Base-by-base conservation (phyloP, 2,329 filamentous ascomycete species). In the Fusarium drepaniforme region DNA sequence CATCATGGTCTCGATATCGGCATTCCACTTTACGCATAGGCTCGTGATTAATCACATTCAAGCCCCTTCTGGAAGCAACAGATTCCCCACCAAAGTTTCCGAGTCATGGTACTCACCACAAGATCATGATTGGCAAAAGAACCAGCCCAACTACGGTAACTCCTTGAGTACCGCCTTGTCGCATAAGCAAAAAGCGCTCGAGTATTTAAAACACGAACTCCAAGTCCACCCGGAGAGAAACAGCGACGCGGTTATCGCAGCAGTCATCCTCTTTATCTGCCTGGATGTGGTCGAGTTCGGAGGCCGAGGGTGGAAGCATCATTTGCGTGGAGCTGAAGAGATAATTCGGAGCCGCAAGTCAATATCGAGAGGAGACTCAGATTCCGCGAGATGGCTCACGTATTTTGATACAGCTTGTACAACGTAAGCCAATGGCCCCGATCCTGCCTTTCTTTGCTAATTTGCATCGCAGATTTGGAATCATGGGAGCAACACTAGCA, bases 341-440 rank as follows among this genome's bases (percentile, higher is more conserved):
- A 33, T 71, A 5, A 37, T 71, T n/a, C 46, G 57, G 21, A 60
- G 60, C 4, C 61, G 62, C 23, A 70, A 66, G 30, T 57, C 30
- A 12, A 38, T 5, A 5, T 15, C 5, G 38, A 35, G 9, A n/a
- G 38, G 38, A 23, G 18, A 23, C 21, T 51, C 33, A 5, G 40
- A 66, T 5, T 68, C 66, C 3, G 35, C 21, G 1, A n/a, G 21
- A 25, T 68, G 65, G 61, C 46, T 71, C 5, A 56, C 38, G 11
- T 71, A 71, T n/a, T 71, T 71, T 30, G 62, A 68, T 12, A 71
- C 69, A 13, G 69, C 69, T 1, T 71, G 69, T n/a, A 71, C 69
- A 25, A 71, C 69, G 69, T 71, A 33, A 51, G 57, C 3, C 6
- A 5, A 30, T 9, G 5, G 3, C 12, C 9, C 15, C 8, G 23